Evolutionary conservation across 2,329 filamentous ascomycete species (phyloP).

Genomic region (Aspergillus sp.): DNA sequence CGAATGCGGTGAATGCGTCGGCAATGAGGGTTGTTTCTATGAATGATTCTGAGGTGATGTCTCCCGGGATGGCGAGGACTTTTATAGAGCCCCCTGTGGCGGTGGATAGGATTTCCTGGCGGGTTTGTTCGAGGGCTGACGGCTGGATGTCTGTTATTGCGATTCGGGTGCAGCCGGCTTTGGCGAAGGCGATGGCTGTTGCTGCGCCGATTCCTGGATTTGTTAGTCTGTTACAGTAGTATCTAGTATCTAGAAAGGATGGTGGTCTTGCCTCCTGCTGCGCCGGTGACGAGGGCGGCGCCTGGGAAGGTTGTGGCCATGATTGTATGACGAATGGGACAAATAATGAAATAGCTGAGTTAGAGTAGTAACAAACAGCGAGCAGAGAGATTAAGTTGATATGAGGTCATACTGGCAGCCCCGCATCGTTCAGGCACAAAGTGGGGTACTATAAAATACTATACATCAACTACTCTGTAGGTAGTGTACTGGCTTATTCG

Average conservation of each 20-base stretch:
- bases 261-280: background rate
- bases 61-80: slow-evolving; percentile 42
- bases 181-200: slow-evolving; percentile 52
- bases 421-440: no score
- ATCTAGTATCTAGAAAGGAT: background rate
- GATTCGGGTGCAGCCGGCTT: slow-evolving; percentile 51
- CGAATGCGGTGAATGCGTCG: slow-evolving; percentile 36
- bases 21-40: slow-evolving; percentile 36
- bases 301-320: background rate
- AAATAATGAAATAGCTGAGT: no score
- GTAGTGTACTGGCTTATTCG: no score
- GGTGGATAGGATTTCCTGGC: slow-evolving; percentile 27
- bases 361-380: no score
- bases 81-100: background rate
- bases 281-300: background rate
- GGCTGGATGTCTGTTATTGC: slow-evolving; percentile 56
- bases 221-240: background rate
- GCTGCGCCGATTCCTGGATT: slow-evolving; percentile 56
- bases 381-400: no score
- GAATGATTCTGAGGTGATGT: slow-evolving; percentile 51
- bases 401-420: no score
- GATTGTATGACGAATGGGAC: no score
- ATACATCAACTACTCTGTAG: no score
- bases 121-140: slow-evolving; percentile 21
- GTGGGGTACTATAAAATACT: no score